These are phyloP conservation scores for Hypsizygus ulmarius DNA, from an alignment of 1,284 basidiomycete genomes.

Conservation along the genomic window DNA sequence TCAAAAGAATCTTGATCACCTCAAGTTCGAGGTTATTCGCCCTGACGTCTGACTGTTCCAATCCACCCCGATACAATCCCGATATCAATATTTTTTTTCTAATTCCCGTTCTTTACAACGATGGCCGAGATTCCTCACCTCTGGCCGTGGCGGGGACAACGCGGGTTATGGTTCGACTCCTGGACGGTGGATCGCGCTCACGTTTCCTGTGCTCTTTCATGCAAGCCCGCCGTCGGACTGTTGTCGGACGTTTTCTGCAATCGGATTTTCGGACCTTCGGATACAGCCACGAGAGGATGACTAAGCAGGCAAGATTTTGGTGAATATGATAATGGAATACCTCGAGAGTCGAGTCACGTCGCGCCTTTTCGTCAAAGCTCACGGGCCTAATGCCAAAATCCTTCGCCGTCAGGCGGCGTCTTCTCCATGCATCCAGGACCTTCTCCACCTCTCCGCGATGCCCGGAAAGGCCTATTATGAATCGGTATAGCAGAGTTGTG, in stretches of 20 bases:
- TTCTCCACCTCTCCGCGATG: constrained; percentile 42
- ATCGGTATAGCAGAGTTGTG: constrained; percentile 80
- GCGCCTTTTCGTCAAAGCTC: constrained; percentile 1
- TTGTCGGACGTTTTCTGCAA: no score
- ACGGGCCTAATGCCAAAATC: constrained; percentile 21
- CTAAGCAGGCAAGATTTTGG: constrained; percentile 6
- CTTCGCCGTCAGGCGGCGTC: constrained; percentile 18
- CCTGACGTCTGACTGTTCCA: constrained; percentile 9
- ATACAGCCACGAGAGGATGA: constrained; percentile 1
- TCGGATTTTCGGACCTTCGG: not conserved
- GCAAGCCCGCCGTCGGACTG: not conserved
- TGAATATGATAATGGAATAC: no score
- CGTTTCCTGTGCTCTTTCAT: no score
- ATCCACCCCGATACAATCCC: no score
- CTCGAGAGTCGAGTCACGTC: constrained; percentile 7
- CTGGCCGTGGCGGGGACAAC: not conserved
- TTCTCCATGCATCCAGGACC: constrained; percentile 32
- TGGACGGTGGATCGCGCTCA: not conserved
- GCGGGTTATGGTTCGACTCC: constrained; percentile 4
- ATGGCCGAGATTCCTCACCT: not conserved
- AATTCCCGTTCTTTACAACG: not conserved
- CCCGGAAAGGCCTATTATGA: constrained; percentile 60
- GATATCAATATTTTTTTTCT: constrained; percentile 6
- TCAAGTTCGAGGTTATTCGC: constrained; percentile 7
- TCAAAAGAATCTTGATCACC: constrained; percentile 6